Percentiles rank a stretch among this genome's conserved stretches.
Conservation (phyloP, 768 basidiomycete genomes). For the Fomitopsis serialis region DNA sequence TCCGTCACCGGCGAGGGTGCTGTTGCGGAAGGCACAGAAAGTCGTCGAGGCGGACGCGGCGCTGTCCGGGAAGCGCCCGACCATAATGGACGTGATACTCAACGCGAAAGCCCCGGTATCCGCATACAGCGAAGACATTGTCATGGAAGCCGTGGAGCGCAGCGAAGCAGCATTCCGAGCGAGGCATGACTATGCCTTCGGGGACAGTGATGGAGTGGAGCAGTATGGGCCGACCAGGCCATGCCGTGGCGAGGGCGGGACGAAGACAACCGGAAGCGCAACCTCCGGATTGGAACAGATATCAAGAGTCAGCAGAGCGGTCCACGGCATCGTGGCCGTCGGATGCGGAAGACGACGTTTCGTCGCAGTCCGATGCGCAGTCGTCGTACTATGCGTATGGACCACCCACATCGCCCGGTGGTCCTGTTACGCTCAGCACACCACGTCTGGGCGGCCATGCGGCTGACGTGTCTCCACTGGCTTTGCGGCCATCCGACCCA, state of each 20-base stretch:
- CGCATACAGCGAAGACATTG: conserved; percentile 25
- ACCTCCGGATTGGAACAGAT: not conserved
- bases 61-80: conserved; percentile 28
- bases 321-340: conserved; percentile 30
- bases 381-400: not conserved
- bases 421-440: not conserved
- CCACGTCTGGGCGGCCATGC: not conserved
- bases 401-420: not conserved
- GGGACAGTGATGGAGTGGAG: conserved; percentile 27
- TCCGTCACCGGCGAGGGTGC: conserved; percentile 11
- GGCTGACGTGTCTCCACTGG: not conserved
- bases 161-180: conserved; percentile 11
- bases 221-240: conserved; percentile 34
- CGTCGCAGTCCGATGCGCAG: conserved; percentile 1
- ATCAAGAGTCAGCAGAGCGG: conserved; percentile 40
- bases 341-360: conserved; percentile 5
- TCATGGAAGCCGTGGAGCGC: conserved; percentile 24
- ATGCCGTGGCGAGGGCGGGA: conserved; percentile 14
- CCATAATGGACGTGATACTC: conserved; percentile 44
- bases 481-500: not conserved
- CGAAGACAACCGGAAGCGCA: not conserved
- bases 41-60: conserved; percentile 23
- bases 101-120: conserved; percentile 30
- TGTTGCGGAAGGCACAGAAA: conserved; percentile 16
- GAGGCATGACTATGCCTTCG: conserved; percentile 20